These are phyloP conservation scores for Clarkia xantiana DNA, from an alignment of 345 rosid genomes.

Conservation along the genomic window DNA sequence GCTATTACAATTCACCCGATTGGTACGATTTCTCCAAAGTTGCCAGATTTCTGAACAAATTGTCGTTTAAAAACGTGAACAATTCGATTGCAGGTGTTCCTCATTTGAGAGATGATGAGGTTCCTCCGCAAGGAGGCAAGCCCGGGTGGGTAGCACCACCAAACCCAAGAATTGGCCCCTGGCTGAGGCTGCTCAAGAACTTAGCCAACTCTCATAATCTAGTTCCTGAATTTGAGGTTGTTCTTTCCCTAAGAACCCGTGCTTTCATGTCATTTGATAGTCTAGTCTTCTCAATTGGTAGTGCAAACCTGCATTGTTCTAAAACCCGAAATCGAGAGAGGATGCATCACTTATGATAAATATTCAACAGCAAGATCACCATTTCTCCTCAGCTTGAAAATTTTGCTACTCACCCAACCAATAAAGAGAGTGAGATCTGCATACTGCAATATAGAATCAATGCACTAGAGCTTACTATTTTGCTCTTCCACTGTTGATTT, in stretches of 20 bases:
- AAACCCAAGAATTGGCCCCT: conserved; percentile 74
- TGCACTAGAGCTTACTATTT: no score
- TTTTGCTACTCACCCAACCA: neutral
- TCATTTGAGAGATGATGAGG: conserved; percentile 67
- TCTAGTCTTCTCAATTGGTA: neutral
- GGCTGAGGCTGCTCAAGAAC: conserved; percentile 65
- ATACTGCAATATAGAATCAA: neutral
- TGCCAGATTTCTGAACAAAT: neutral
- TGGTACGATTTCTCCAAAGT: conserved; percentile 21
- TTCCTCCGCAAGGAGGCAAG: conserved; percentile 75
- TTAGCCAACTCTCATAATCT: conserved; percentile 53
- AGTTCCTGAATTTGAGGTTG: conserved; percentile 91
- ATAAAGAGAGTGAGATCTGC: neutral
- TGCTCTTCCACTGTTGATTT: conserved; percentile 2
- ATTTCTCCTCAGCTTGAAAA: neutral
- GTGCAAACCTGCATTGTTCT: neutral
- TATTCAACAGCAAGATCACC: neutral
- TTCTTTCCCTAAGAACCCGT: neutral
- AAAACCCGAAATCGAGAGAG: neutral
- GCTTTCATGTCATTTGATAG: neutral
- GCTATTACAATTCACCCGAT: conserved; percentile 84
- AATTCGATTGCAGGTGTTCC: conserved; percentile 43
- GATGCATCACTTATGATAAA: neutral
- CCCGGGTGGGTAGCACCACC: conserved; percentile 94
- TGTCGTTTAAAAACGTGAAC: neutral